Evolutionary conservation across 345 rosid species (phyloP).

Genomic region (Acer negundo): DNA sequence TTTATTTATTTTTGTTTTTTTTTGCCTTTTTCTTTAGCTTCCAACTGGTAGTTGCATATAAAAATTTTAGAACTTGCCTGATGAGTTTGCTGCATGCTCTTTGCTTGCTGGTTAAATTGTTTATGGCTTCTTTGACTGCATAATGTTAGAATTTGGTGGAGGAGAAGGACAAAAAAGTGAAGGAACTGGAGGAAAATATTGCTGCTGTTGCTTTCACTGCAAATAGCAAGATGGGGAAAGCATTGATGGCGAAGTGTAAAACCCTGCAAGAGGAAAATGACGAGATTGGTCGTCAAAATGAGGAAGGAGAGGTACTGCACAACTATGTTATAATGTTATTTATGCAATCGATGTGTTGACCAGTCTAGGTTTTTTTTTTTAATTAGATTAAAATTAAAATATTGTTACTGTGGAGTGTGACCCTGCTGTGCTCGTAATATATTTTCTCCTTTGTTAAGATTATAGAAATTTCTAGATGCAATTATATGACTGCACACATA

Average conservation of each 20-base stretch:
- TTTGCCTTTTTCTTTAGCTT: background rate
- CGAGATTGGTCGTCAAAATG: slow-evolving; percentile 93
- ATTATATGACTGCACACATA: background rate
- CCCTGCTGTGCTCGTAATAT: background rate
- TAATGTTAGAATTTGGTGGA: slow-evolving; percentile 72
- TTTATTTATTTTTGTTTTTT: background rate
- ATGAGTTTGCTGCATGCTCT: background rate
- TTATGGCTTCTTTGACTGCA: slow-evolving; percentile 14
- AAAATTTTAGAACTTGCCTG: background rate
- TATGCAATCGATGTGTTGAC: no score
- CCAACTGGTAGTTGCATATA: background rate
- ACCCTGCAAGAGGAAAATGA: slow-evolving; percentile 96
- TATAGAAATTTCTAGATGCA: background rate
- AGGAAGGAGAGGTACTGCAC: slow-evolving; percentile 85
- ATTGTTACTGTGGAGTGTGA: background rate
- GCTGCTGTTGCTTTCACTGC: slow-evolving; percentile 88
- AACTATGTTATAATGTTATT: background rate
- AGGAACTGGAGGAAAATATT: slow-evolving; percentile 91
- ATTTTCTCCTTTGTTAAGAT: background rate
- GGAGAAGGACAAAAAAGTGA: slow-evolving; percentile 95
- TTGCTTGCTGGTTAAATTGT: background rate
- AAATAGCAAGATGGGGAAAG: slow-evolving; percentile 87
- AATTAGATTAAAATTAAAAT: background rate
- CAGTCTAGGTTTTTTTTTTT: no score
- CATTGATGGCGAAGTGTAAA: slow-evolving; percentile 94